Evolutionary conservation across 208 protist species (phyloP), one percentile per base, ranked within the genome.

Genomic region (Herpetomonas tarakana): DNA sequence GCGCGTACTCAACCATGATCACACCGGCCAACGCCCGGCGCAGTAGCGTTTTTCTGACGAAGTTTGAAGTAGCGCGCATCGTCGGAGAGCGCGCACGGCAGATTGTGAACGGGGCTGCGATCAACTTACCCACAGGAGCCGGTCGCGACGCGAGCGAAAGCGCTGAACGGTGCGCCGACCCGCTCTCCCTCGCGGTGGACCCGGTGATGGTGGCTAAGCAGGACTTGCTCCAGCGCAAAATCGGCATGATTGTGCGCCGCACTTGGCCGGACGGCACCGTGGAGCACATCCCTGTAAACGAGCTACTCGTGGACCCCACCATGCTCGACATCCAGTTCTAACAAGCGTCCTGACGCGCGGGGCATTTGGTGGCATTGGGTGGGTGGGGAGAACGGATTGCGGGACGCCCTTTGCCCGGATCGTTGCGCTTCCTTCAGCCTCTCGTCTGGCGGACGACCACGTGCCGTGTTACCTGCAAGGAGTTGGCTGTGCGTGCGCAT

Each of bases 181-280:
- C 88, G 18, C 66, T 78, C 44, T 86, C 88, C 3, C 68, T 78
- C 0, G 67, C 74, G 0, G 84, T 92, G 39, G 90, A 96, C 52
- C 90, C 90, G 4, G 71, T 96, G n/a, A 79, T 86, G 62, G 86
- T 93, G 68, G 86, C 86, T 26, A 96, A 96, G 69, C 73, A 84
- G 26, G 86, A 96, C 35, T 71, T 96, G 9, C 35, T 92, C 39
- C 76, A 91, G 50, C 60, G 73, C 1, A 58, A 52, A 27, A 93
- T 96, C 54, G 76, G 76, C 11, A 92, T 92, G 82, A 67, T 96
- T 52, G 84, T 96, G 22, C 73, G 74, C n/a, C 78, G 90, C 12
- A 84, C 75, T n/a, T 93, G 85, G 77, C 90, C 90, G 0, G 75
- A 92, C 56, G 90, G 90, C 7, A 71, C 59, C 19, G 73, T 71